A percentile compares a stretch with the other conserved stretches of the same genome.
Evolutionary conservation across 2,329 filamentous ascomycete species (phyloP).

Genomic region (Pseudocercospora macadamiae): DNA sequence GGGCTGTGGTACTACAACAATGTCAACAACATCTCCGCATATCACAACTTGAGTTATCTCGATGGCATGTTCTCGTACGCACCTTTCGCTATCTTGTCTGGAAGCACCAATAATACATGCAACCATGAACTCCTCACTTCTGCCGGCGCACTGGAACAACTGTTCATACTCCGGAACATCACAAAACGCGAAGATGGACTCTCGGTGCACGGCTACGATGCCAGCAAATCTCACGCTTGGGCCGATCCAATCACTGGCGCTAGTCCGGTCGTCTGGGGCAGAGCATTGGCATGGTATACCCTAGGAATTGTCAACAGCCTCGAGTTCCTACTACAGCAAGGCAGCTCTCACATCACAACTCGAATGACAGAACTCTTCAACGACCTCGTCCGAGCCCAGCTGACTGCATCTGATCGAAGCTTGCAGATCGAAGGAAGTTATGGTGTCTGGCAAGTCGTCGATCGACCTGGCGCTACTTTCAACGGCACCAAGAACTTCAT

Average conservation of each 20-base stretch:
- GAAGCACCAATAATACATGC: conserved; percentile 7
- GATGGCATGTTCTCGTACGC: conserved; percentile 58
- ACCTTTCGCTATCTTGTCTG: conserved; percentile 46
- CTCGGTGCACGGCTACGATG: conserved; percentile 60
- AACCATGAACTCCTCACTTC: conserved; percentile 24
- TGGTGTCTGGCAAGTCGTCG: conserved; percentile 63
- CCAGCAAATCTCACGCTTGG: conserved; percentile 54
- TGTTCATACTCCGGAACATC: conserved; percentile 50
- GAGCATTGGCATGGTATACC: conserved; percentile 59
- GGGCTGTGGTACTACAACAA: conserved; percentile 43
- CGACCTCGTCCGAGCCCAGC: conserved; percentile 45
- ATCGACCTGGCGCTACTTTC: conserved; percentile 44
- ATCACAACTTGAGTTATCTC: conserved; percentile 57
- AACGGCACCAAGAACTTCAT: conserved; percentile 57
- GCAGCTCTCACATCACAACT: too few relatives aligned
- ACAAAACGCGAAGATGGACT: conserved; percentile 48
- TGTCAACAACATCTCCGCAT: conserved; percentile 34
- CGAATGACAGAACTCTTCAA: conserved; percentile 43
- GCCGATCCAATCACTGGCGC: conserved; percentile 55
- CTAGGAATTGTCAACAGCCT: conserved; percentile 56
- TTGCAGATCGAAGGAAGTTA: conserved; percentile 21
- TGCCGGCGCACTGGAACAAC: conserved; percentile 42
- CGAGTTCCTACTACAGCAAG: conserved; percentile 42
- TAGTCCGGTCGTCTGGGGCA: conserved; percentile 58
- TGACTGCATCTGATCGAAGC: conserved; percentile 42